Conservation (phyloP, 2,329 filamentous ascomycete species). For the Clarireedia hainanense region DNA sequence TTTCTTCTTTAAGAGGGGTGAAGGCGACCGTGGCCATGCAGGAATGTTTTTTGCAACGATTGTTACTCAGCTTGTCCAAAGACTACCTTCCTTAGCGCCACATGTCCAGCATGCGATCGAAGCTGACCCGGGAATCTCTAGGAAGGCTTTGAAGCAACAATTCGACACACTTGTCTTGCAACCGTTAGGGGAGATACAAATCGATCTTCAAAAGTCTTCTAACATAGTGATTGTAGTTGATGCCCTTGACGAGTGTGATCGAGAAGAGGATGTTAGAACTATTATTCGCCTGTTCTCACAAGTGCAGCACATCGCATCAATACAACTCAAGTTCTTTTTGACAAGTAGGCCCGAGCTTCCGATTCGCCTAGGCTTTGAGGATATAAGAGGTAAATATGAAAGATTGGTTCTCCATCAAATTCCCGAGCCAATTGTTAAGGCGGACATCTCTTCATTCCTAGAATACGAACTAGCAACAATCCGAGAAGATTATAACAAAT, state of each 20-base stretch:
- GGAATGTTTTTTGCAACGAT: slow-evolving; percentile 29
- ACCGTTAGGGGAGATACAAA: slow-evolving; percentile 22
- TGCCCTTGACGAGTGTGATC: slow-evolving; percentile 29
- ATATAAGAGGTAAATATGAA: slow-evolving; percentile 1
- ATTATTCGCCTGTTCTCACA: slow-evolving; percentile 22
- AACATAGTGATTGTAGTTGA: slow-evolving; percentile 22
- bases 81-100: slow-evolving; percentile 25
- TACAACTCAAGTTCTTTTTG: slow-evolving; percentile 22
- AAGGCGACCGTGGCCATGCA: slow-evolving; percentile 24
- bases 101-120: slow-evolving; percentile 29
- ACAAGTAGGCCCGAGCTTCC: slow-evolving; percentile 27
- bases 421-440: slow-evolving; percentile 9
- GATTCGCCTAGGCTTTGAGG: slow-evolving; percentile 17
- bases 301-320: background rate
- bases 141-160: slow-evolving; percentile 31
- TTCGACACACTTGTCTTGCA: slow-evolving; percentile 35
- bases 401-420: slow-evolving; percentile 12
- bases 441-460: slow-evolving; percentile 14
- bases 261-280: slow-evolving; percentile 15
- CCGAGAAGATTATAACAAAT: slow-evolving; percentile 2
- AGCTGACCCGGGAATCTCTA: slow-evolving; percentile 24
- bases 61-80: slow-evolving; percentile 18
- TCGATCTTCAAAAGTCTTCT: background rate
- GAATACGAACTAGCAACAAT: slow-evolving; percentile 12
- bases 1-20: slow-evolving; percentile 25